Evolutionary conservation across 176 grass and related monocot species (phyloP).

Genomic region (Oryza punctata): DNA sequence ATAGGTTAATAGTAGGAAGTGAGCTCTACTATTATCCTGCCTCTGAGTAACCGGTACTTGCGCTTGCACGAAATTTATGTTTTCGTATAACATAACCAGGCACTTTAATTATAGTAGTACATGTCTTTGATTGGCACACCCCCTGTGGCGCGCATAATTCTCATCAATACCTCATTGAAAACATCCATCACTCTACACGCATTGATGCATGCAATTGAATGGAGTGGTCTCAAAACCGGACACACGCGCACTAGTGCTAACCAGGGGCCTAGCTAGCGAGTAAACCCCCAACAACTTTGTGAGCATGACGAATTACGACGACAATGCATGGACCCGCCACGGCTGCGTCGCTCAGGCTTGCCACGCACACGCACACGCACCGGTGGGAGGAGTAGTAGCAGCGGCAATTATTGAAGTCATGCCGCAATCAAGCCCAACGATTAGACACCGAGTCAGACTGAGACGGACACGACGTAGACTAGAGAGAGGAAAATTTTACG

Average conservation of each 20-base stretch:
- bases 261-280: too few species aligned
- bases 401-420: slow-evolving; percentile 27
- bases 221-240: neutral
- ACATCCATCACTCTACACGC: neutral
- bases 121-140: too few species aligned
- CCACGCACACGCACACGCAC: neutral
- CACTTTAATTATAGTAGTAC: too few species aligned
- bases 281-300: too few species aligned
- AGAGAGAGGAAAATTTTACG: neutral
- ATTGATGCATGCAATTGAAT: neutral
- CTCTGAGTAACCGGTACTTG: neutral
- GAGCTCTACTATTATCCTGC: too few species aligned
- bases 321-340: neutral
- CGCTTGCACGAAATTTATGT: neutral
- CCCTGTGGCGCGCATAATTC: neutral
- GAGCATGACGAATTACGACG: neutral
- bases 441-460: neutral
- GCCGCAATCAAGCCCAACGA: slow-evolving; percentile 11
- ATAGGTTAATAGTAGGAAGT: too few species aligned
- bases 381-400: neutral
- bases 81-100: neutral
- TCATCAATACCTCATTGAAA: neutral
- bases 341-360: neutral
- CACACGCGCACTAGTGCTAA: neutral
- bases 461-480: neutral